Evolutionary conservation across 176 grass and related monocot species (phyloP).

Genomic region (Melocanna baccifera): DNA sequence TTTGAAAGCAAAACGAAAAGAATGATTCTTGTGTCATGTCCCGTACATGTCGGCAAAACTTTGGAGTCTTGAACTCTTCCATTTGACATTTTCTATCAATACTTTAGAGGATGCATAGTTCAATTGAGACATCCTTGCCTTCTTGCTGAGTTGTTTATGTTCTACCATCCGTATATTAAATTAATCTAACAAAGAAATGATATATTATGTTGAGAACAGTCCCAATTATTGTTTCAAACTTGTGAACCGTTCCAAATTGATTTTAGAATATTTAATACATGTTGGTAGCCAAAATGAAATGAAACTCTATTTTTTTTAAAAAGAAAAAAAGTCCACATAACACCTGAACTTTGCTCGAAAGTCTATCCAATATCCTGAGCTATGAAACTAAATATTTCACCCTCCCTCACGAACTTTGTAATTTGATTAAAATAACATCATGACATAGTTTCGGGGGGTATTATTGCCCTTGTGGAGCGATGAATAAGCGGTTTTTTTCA

Average conservation of each 20-base stretch:
- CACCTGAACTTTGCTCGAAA: too few relatives aligned
- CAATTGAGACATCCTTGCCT: not conserved
- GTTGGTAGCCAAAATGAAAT: not conserved
- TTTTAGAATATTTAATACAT: not conserved
- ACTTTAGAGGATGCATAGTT: not conserved
- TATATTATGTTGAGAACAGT: not conserved
- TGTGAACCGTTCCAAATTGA: not conserved
- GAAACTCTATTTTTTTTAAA: not conserved
- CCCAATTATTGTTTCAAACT: not conserved
- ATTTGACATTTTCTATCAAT: not conserved
- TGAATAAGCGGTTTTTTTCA: too few relatives aligned
- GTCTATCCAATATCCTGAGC: too few relatives aligned
- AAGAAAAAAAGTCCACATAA: too few relatives aligned
- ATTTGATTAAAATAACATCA: too few relatives aligned
- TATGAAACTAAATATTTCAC: too few relatives aligned
- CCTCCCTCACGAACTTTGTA: too few relatives aligned
- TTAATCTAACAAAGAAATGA: too few relatives aligned
- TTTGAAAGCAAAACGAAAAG: not conserved
- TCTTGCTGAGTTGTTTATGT: not conserved
- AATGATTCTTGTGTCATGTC: not conserved
- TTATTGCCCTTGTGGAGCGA: too few relatives aligned
- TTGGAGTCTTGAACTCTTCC: not conserved
- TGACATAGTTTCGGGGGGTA: too few relatives aligned
- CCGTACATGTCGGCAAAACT: not conserved
- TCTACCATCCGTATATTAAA: not conserved